Evolutionary conservation across 2,329 filamentous ascomycete genomes (phyloP).

Genomic region (Pestalotiopsis fici): DNA sequence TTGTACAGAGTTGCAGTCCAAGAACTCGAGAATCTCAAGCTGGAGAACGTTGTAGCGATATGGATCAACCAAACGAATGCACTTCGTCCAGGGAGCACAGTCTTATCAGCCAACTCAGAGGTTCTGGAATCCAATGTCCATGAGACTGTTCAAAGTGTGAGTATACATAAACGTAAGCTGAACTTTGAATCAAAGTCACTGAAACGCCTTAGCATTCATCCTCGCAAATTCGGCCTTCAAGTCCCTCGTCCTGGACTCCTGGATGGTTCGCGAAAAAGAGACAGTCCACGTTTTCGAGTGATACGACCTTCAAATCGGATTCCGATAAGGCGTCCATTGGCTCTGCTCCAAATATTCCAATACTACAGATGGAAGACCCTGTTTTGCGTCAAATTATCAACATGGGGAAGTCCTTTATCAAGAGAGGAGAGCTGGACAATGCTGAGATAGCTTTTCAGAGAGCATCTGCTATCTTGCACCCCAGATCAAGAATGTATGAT

Average conservation of each 20-base stretch:
- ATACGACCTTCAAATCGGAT: neutral
- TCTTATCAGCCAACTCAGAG: too few relatives aligned
- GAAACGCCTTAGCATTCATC: too few relatives aligned
- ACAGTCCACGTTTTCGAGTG: neutral
- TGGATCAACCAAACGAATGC: too few relatives aligned
- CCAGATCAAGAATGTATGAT: neutral
- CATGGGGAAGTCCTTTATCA: neutral
- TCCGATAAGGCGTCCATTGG: neutral
- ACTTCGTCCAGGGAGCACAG: too few relatives aligned
- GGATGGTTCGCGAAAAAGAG: neutral
- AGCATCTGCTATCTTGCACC: neutral
- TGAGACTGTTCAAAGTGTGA: too few relatives aligned
- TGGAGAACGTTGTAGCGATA: too few relatives aligned
- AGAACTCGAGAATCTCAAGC: too few relatives aligned
- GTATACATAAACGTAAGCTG: too few relatives aligned
- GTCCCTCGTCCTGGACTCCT: neutral
- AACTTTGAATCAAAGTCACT: too few relatives aligned
- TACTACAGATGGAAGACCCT: neutral
- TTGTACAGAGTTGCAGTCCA: too few relatives aligned
- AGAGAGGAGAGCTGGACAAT: neutral
- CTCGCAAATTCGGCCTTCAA: too few relatives aligned
- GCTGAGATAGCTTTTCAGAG: neutral
- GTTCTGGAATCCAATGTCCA: too few relatives aligned
- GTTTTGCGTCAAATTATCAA: neutral
- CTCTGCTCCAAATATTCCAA: neutral